A percentile compares a stretch with the other conserved stretches of the same genome.
These are phyloP conservation scores for Trichoderma atroviride DNA, from an alignment of 2,329 filamentous ascomycete genomes.

Conservation along the genomic window DNA sequence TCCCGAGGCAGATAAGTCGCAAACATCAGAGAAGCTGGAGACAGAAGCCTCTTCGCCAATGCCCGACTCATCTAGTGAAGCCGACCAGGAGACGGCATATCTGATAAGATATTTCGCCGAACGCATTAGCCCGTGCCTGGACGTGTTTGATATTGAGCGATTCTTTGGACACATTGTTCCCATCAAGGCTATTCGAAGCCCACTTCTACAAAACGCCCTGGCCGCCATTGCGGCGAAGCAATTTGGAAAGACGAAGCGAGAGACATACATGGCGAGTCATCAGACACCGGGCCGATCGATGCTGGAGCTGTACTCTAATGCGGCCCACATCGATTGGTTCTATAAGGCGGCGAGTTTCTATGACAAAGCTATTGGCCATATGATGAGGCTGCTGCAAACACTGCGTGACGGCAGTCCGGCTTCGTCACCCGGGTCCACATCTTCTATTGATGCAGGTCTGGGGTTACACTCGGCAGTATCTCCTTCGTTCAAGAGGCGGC, in stretches of 20 bases:
- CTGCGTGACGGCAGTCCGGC: conserved; percentile 20
- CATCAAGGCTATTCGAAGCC: conserved; percentile 27
- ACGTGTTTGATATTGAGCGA: conserved; percentile 30
- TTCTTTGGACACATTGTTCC: conserved; percentile 31
- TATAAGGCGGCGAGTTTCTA: conserved; percentile 32
- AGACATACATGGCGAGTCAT: conserved; percentile 1
- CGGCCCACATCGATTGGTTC: conserved; percentile 28
- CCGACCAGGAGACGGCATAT: conserved; percentile 28
- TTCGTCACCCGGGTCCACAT: conserved; percentile 2
- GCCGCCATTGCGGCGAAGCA: conserved; percentile 31
- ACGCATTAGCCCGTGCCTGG: conserved; percentile 29
- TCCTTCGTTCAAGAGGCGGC: conserved; percentile 17
- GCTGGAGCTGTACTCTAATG: conserved; percentile 23
- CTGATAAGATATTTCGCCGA: conserved; percentile 29
- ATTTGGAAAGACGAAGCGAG: conserved; percentile 28
- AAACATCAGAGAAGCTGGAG: neutral
- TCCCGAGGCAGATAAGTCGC: neutral
- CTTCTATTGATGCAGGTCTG: neutral
- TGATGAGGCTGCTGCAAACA: conserved; percentile 29
- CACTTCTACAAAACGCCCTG: conserved; percentile 28
- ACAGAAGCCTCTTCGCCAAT: neutral
- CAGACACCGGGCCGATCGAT: conserved; percentile 14
- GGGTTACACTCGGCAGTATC: conserved; percentile 10
- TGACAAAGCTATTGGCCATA: conserved; percentile 30
- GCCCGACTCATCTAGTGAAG: conserved; percentile 14